Conservation (phyloP, 2,329 filamentous ascomycete genomes). For the Tolypocladium album region DNA sequence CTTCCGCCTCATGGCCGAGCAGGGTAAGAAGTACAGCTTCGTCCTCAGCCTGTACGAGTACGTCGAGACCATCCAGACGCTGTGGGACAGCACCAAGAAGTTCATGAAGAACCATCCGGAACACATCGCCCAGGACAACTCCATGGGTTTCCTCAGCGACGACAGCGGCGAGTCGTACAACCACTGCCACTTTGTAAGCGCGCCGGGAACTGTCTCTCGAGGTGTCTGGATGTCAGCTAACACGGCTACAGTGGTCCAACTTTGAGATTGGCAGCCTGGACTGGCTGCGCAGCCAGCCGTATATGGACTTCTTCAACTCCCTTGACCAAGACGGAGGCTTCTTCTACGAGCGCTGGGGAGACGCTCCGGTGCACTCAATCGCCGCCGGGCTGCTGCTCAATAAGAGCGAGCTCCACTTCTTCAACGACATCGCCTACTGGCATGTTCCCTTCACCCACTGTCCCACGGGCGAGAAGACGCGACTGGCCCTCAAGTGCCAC, state of each 20-base stretch:
- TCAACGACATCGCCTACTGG: conserved; percentile 97
- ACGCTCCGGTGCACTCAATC: conserved; percentile 97
- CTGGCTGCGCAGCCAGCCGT: conserved; percentile 83
- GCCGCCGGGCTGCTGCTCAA: conserved; percentile 77
- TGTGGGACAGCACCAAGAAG: conserved; percentile 92
- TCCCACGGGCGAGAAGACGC: conserved; percentile 77
- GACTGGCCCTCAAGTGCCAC: conserved; percentile 78
- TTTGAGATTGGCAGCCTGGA: conserved; percentile 92
- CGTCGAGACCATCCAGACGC: conserved; percentile 85
- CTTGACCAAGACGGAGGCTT: conserved; percentile 90
- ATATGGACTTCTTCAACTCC: conserved; percentile 81
- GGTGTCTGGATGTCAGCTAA: conserved; percentile 2
- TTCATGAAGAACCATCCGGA: conserved; percentile 88
- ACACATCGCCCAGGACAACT: conserved; percentile 75
- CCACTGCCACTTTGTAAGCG: conserved; percentile 88
- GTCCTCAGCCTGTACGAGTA: conserved; percentile 95
- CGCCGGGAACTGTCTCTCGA: neutral
- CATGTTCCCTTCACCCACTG: conserved; percentile 98
- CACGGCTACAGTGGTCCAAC: conserved; percentile 75
- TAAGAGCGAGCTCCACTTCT: conserved; percentile 95
- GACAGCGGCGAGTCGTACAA: conserved; percentile 90
- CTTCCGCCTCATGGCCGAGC: conserved; percentile 92
- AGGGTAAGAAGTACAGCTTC: conserved; percentile 98
- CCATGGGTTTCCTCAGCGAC: conserved; percentile 83
- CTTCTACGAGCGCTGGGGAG: conserved; percentile 98